Conservation (phyloP, 345 rosid genomes). For the Brassica cretica region DNA sequence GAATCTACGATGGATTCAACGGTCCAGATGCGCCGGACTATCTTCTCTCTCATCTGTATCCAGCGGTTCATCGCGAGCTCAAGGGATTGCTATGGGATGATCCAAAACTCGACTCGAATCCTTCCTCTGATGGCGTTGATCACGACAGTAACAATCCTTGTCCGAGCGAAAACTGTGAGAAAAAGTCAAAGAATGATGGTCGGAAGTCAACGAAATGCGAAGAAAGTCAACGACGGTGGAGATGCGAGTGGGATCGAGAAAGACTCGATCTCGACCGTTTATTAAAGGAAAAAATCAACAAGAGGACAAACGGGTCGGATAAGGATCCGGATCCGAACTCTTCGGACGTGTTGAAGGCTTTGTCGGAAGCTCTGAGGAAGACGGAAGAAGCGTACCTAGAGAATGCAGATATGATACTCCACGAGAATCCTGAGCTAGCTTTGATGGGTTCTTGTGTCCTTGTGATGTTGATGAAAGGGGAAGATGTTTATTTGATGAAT, state of each 20-base stretch:
- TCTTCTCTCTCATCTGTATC: constrained; percentile 69
- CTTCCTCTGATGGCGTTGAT: background rate
- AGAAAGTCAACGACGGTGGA: constrained; percentile 77
- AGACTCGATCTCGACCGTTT: constrained; percentile 67
- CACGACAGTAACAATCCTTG: background rate
- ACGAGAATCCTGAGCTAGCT: constrained; percentile 90
- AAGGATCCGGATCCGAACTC: constrained; percentile 52
- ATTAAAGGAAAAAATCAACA: constrained; percentile 55
- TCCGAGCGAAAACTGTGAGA: constrained; percentile 29
- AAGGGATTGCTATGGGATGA: constrained; percentile 92
- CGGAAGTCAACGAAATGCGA: constrained; percentile 53
- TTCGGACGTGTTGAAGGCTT: constrained; percentile 71
- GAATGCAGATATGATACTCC: constrained; percentile 76
- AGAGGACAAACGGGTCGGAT: constrained; percentile 30
- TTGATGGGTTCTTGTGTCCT: constrained; percentile 97
- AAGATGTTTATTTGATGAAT: constrained; percentile 91
- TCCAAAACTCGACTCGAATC: constrained; percentile 39
- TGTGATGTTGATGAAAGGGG: constrained; percentile 94
- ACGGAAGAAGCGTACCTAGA: constrained; percentile 85
- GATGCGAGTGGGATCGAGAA: constrained; percentile 71
- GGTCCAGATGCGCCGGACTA: constrained; percentile 98
- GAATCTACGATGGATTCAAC: constrained; percentile 96
- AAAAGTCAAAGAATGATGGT: constrained; percentile 36
- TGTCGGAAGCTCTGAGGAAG: constrained; percentile 75
- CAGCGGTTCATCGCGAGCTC: constrained; percentile 73